A percentile compares a stretch with the other conserved stretches of the same genome.
Evolutionary conservation across 139 green algal genomes (phyloP).

Genomic region (Chlamydomonas sp.): DNA sequence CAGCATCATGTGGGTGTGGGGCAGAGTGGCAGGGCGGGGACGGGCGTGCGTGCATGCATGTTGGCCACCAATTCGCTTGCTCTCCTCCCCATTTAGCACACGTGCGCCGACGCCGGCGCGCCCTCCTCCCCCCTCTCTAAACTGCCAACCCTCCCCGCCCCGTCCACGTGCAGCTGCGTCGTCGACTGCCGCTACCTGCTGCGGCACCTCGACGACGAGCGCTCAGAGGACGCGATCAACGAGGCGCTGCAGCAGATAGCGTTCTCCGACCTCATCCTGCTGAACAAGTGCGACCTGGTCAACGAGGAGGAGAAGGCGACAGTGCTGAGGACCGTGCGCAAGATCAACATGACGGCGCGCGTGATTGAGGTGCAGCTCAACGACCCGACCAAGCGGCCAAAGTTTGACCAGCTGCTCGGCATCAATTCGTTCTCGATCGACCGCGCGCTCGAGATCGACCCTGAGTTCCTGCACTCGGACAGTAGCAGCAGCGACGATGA

Average conservation of each 20-base stretch:
- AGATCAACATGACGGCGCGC: conserved; percentile 64
- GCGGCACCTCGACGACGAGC: conserved; percentile 47
- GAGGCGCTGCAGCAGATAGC: conserved; percentile 73
- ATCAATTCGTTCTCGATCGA: conserved; percentile 68
- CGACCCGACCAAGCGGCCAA: conserved; percentile 15
- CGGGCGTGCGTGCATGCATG: not conserved
- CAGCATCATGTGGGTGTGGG: conserved; percentile 62
- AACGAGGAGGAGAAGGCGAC: conserved; percentile 32
- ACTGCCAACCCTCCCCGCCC: too few species aligned
- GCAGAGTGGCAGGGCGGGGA: not conserved
- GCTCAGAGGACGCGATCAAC: conserved; percentile 39
- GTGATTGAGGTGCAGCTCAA: conserved; percentile 64
- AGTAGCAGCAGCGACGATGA: too few species aligned
- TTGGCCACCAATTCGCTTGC: not conserved
- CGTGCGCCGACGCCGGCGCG: too few species aligned
- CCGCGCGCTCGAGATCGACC: conserved; percentile 33
- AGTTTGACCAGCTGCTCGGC: conserved; percentile 44
- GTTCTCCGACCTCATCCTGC: conserved; percentile 78
- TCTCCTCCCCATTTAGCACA: too few species aligned
- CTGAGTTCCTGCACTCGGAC: not conserved
- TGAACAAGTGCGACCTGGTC: conserved; percentile 83
- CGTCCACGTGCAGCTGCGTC: conserved; percentile 42
- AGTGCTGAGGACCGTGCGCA: conserved; percentile 28
- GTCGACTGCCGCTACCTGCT: conserved; percentile 44
- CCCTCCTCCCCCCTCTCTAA: too few species aligned